Evolutionary conservation across 768 basidiomycete species (phyloP), one percentile per base, ranked within the genome.

Genomic region (Xerocomellus dryophilus): DNA sequence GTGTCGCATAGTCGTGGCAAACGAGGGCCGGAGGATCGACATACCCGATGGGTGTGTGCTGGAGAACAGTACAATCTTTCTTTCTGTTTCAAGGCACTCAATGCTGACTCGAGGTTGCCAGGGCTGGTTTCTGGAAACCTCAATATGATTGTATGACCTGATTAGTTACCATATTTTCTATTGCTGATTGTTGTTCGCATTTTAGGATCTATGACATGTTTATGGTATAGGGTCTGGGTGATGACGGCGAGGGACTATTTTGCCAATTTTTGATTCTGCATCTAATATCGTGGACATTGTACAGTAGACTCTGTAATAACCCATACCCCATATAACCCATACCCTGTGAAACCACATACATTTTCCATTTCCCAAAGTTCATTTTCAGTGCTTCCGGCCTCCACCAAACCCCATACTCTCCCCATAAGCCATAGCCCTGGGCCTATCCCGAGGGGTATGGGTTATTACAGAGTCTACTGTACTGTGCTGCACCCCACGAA

Each of bases 71-170:
- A 69, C 64, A 63, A 14, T 31, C 8, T 25, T 31, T 29, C 20
- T 38, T 20, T 51, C 35, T 42, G n/a, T 32, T 15, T 4, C 2
- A 11, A 18, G 4, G 6, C 20, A 25, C 17, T 7, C 5, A 9
- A 36, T 7, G 39, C 23, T 54, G 39, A 57, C 41, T 35, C 10
- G 14, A 15, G 48, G 34, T 36, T 39, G 27, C 40, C 61, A 82
- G 81, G 87, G 62, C 71, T 93, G 58, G 78, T 94, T 45, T 90
- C 90, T 41, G 90, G 92, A 57, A 92, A 90, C 73, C 73, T 92
- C 23, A 25, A 25, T 25, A 25, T 25, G 83, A 92, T 86, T 66
- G 85, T 65, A 53, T 34, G 65, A 9, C 27, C 8, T 17, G 45
- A 41, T 36, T 11, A 6, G 10, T 15, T 14, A 17, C 25, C 23